Conservation (phyloP, 2,329 filamentous ascomycete species). For the Colletotrichum simmondsii region DNA sequence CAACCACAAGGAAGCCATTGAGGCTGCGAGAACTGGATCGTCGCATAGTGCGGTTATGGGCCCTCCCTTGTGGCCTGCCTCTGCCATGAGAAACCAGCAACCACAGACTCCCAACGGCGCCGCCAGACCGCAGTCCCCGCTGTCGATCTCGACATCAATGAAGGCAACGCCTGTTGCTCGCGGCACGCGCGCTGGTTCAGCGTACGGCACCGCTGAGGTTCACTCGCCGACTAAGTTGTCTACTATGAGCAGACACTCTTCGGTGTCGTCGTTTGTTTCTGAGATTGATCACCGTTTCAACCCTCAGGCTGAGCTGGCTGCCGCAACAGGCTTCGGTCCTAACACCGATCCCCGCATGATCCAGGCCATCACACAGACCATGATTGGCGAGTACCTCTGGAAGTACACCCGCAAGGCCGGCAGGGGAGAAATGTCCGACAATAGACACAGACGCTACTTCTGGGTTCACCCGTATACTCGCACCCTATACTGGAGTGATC, state of each 20-base stretch:
- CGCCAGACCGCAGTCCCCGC: constrained; percentile 55
- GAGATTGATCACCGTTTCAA: constrained; percentile 94
- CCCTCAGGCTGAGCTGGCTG: constrained; percentile 64
- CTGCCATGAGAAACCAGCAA: constrained; percentile 66
- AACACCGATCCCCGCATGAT: constrained; percentile 97
- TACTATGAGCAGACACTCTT: constrained; percentile 74
- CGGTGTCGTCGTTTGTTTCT: constrained; percentile 93
- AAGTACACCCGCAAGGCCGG: constrained; percentile 97
- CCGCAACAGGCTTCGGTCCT: constrained; percentile 69
- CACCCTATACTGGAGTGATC: constrained; percentile 95
- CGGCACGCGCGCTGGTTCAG: constrained; percentile 53
- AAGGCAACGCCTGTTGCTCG: constrained; percentile 70
- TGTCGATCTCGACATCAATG: constrained; percentile 54
- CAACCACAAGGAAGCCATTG: constrained; percentile 87
- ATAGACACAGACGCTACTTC: constrained; percentile 94
- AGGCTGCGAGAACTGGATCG: constrained; percentile 75
- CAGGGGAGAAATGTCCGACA: constrained; percentile 88
- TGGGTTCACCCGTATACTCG: constrained; percentile 99
- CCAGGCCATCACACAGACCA: constrained; percentile 97
- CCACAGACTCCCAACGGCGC: constrained; percentile 71
- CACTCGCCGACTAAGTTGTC: constrained; percentile 59
- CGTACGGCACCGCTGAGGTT: constrained; percentile 57
- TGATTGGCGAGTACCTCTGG: constrained; percentile 99
- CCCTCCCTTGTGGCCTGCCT: constrained; percentile 85
- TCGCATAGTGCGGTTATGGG: constrained; percentile 73